Evolutionary conservation across 352 stramenopile genomes (phyloP), one percentile per base, ranked within the genome.

Genomic region (Globisporangium nodosum): DNA sequence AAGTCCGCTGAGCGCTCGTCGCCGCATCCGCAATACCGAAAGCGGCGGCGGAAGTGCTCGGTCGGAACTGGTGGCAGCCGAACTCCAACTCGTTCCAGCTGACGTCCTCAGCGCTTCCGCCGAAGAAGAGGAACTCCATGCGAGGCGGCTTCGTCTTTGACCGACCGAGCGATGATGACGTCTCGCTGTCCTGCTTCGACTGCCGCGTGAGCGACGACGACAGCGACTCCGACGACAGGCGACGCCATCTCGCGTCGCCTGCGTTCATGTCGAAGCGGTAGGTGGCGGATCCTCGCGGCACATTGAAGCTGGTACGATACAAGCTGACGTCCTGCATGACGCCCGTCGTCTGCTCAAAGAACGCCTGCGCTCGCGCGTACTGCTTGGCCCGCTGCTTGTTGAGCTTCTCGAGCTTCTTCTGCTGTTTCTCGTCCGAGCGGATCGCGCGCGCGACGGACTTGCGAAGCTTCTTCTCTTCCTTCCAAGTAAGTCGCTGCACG

Each of bases 121-220:
- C 58, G 58, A 83, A 88, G 62, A 88, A 86, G 6, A 88, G 61
- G 52, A 88, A 88, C 52, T 86, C 65, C 52, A 82, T 78, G 0
- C 58, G 71, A 24, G 58, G 58, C 24, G 58, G 58, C 42, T 60
- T 55, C 42, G 37, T 31, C 5, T 20, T n/a, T 12, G 52, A 54
- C 8, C 51, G 43, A 18, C 24, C 46, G 12, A 48, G 54, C 3
- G 37, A 39, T 5, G 37, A 39, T 5, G 15, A 21, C 27, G 35
- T 21, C 15, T 11, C 43, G 43, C 3, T 40, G 15, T 45, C 18
- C 24, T 59, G 18, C 48, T 24, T 12, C 24, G 52, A 55, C 21
- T 42, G 47, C 15, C 42, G 43, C 16, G 52, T 35, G 13, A 46
- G 12, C 7, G 48, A 56, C 20, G 20, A 43, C 3, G 21, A 43